Base-by-base conservation (phyloP, 139 green algal genomes). In the Auxenochlorella protothecoides region DNA sequence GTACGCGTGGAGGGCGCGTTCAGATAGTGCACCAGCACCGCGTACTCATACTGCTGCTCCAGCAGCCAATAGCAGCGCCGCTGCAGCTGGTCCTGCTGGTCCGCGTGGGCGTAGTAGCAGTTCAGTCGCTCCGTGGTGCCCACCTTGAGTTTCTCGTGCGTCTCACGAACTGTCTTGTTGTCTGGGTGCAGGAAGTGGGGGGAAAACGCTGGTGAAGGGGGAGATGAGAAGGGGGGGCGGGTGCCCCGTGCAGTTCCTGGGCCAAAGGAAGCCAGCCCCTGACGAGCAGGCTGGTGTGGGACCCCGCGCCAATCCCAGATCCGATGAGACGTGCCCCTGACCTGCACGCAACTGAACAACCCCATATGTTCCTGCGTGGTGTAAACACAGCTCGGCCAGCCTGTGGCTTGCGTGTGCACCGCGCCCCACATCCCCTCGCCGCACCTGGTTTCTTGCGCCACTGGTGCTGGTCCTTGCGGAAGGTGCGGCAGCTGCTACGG, bases 111-210 rank as follows among this genome's bases (percentile, higher is more conserved):
- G 70, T 92, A 94, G 70, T 93, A 93, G 78, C 86, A 94, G 67
- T 93, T 92, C 11, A 93, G 77, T 53, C 76, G 72, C 55, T 91
- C 86, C 62, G 74, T 59, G 63, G 81, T 85, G 13, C 74, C 85
- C 0, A 89, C 84, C 76, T 93, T 93, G 53, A 92, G 81, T 71
- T 93, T 93, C 69, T 92, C 88, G 55, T 93, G 88, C 14, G 88
- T 90, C 71, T 93, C 88, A 12, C 72, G 72, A 13, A 93, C 86
- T 44, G 27, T 44, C 27, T 44, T 44, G 27, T 44, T 44, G 27
- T 44, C 27, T 44, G 27, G 27, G 27, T 44, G 27, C 27, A 44
- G 27, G 27, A 44, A 1, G 27, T 44, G 27, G 27, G 27, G 27
- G 27, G 27, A 0, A 44, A 44, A 44, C 27, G 27, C 27, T 44